Evolutionary conservation across 345 rosid genomes (phyloP), one percentile per base, ranked within the genome.

Genomic region (Turnera subulata): DNA sequence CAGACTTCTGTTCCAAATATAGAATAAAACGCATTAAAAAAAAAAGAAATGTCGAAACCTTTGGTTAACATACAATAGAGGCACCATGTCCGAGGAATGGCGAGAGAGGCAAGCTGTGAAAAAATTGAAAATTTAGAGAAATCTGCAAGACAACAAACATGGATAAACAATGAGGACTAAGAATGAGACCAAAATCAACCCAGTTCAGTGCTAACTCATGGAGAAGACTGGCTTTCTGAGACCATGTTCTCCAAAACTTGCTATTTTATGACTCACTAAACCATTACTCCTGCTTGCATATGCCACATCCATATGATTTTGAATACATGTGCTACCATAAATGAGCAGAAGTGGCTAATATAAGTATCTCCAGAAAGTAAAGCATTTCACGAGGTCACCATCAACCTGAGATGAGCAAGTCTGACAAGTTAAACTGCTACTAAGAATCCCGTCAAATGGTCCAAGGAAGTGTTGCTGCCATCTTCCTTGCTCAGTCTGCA

Each of bases 381-480:
- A 53, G 49, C 48, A 33, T 53, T 61, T 29, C 1, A 46, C 39
- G 65, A 55, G 50, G 55, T 54, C 55, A 59, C 35, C 33, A 63
- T 33, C 55, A 80, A 82, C 88, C 96, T 89, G 84, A 71, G 85
- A 81, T 16, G 82, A 76, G 71, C 96, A 92, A 74, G 77, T 83
- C 64, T 67, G 77, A 62, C 96, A 89, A 55, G 74, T 81, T 67
- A 92, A 77, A 11, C 63, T 78, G 77, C 88, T 89, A 69, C 80
- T 70, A 63, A 80, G 74, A 66, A 88, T 78, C 63, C 96, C 96
- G 73, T 89, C 67, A 52, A 92, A 84, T n/a, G 96, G 98, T 77
- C 98, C 95, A 53, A 86, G 81, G 45, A 76, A 77, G 76, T 83
- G 83, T 59, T 86, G 72, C 65, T 78, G 83, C 96, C 98, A 92